Evolutionary conservation across 2,329 filamentous ascomycete species (phyloP).

Genomic region (Endocalyx cinctus): DNA sequence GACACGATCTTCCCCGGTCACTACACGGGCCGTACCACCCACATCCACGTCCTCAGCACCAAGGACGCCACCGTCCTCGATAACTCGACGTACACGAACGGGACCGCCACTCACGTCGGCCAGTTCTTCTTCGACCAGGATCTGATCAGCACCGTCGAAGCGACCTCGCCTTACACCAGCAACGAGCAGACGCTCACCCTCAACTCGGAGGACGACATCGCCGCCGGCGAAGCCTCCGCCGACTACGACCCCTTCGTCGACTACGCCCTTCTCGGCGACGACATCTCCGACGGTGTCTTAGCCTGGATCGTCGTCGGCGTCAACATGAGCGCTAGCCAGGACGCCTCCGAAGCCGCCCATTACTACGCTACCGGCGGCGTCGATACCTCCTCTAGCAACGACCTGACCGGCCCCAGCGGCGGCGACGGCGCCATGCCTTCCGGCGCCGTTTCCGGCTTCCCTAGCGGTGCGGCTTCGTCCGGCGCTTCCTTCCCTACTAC

Average conservation of each 20-base stretch:
- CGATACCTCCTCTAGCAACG: slow-evolving; percentile 12
- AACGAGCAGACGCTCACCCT: slow-evolving; percentile 42
- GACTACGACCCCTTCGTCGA: slow-evolving; percentile 35
- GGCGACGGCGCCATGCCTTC: no score
- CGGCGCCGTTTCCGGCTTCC: no score
- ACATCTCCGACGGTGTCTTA: slow-evolving; percentile 47
- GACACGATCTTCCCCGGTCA: slow-evolving; percentile 39
- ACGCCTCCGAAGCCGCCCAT: slow-evolving; percentile 23
- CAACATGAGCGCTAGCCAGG: slow-evolving; percentile 25
- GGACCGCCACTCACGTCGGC: slow-evolving; percentile 56
- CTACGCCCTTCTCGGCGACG: slow-evolving; percentile 54
- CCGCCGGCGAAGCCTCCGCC: slow-evolving; percentile 18
- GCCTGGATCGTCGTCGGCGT: slow-evolving; percentile 52
- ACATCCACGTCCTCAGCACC: slow-evolving; percentile 46
- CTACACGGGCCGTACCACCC: slow-evolving; percentile 39
- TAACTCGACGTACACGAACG: slow-evolving; percentile 43
- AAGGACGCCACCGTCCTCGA: slow-evolving; percentile 27
- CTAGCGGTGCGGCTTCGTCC: no score
- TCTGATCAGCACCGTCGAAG: slow-evolving; percentile 48
- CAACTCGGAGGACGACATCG: slow-evolving; percentile 25
- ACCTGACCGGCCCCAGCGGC: slow-evolving; percentile 7
- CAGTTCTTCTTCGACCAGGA: slow-evolving; percentile 62
- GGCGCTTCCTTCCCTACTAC: no score
- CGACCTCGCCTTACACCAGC: slow-evolving; percentile 37
- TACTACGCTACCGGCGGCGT: slow-evolving; percentile 26